These are phyloP conservation scores for Colletotrichum sublineola DNA, from an alignment of 2,329 filamentous ascomycete species.

Conservation along the genomic window DNA sequence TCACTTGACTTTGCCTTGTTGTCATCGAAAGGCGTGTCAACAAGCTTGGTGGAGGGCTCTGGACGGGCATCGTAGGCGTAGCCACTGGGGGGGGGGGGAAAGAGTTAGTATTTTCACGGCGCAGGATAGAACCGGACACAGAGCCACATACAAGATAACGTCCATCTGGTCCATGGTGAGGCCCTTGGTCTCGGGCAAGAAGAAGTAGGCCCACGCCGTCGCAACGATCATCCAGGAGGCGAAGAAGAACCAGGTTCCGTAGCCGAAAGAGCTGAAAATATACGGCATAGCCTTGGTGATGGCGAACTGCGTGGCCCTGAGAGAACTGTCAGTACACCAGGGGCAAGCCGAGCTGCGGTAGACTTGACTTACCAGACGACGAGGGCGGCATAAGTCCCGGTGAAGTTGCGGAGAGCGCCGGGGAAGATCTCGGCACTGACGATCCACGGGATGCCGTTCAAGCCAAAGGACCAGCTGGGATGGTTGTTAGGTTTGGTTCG, in stretches of 20 bases:
- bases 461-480: constrained; percentile 56
- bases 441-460: constrained; percentile 62
- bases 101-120: background rate
- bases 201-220: constrained; percentile 62
- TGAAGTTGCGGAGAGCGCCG: constrained; percentile 57
- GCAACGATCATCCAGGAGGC: constrained; percentile 63
- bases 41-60: constrained; percentile 24
- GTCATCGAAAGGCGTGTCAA: constrained; percentile 22
- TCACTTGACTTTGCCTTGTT: constrained; percentile 29
- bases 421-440: constrained; percentile 61
- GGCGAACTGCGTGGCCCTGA: constrained; percentile 57
- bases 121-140: too few species aligned
- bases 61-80: constrained; percentile 35
- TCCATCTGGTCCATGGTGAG: constrained; percentile 67
- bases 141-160: constrained; percentile 39
- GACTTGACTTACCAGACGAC: constrained; percentile 16
- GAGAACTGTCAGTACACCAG: constrained; percentile 37
- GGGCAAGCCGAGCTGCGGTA: background rate
- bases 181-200: constrained; percentile 68
- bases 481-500: background rate
- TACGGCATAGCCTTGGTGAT: constrained; percentile 60
- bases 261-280: constrained; percentile 59
- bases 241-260: constrained; percentile 70
- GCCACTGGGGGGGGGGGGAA: constrained; percentile 1
- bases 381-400: constrained; percentile 56